These are phyloP conservation scores for Syzygium malaccense DNA, from an alignment of 441 rosid genomes.

Conservation along the genomic window DNA sequence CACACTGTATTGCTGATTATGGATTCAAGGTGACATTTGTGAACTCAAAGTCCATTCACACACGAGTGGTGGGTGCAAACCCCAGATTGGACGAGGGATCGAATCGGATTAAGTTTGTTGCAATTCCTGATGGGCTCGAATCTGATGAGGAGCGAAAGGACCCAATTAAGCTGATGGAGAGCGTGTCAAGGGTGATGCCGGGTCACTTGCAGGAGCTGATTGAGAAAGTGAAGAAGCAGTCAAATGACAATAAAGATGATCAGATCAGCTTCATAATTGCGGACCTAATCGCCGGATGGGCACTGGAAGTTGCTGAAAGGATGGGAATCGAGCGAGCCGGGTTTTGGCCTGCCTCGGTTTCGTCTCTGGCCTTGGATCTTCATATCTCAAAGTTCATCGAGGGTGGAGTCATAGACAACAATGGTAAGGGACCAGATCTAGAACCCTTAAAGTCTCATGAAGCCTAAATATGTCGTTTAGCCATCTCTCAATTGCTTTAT, in stretches of 20 bases:
- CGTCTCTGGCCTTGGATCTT: not conserved
- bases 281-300: conserved; percentile 17
- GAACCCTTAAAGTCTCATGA: not conserved
- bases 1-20: conserved; percentile 10
- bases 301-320: conserved; percentile 17
- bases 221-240: conserved; percentile 2
- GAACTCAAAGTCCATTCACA: conserved; percentile 4
- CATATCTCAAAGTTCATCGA: conserved; percentile 8
- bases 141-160: conserved; percentile 1
- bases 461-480: not conserved
- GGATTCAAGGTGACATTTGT: conserved; percentile 21
- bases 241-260: not conserved
- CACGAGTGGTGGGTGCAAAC: not conserved
- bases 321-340: conserved; percentile 10
- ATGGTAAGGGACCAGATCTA: conserved; percentile 8
- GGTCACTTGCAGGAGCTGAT: conserved; percentile 11
- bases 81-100: not conserved
- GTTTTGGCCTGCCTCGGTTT: conserved; percentile 6
- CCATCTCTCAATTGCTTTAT: not conserved
- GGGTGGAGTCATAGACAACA: conserved; percentile 12
- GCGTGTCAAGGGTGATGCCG: not conserved
- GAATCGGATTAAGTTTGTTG: conserved; percentile 4
- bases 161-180: not conserved
- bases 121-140: conserved; percentile 20
- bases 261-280: conserved; percentile 15